A percentile compares a stretch with the other conserved stretches of the same genome.
Evolutionary conservation across 805 yeast species (phyloP).

Genomic region (Metschnikowia lachancei): DNA sequence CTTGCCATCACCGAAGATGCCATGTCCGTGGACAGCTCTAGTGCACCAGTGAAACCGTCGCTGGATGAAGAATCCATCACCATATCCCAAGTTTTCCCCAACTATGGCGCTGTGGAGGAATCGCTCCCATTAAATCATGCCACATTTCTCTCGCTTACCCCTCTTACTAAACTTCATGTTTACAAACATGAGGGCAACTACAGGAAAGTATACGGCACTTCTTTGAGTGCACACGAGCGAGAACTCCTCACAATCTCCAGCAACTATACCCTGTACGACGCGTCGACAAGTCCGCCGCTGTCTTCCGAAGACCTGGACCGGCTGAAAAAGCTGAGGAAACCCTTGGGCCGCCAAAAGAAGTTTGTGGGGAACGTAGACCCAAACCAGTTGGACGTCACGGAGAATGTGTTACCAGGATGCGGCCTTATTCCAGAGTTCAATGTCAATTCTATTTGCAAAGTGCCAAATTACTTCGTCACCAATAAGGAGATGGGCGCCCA

Average conservation of each 20-base stretch:
- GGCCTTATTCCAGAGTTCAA: slow-evolving; percentile 44
- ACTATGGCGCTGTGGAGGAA: slow-evolving; percentile 33
- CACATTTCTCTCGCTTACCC: slow-evolving; percentile 34
- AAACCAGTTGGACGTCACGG: slow-evolving; percentile 38
- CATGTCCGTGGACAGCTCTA: slow-evolving; percentile 11
- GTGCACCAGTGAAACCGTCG: slow-evolving; percentile 14
- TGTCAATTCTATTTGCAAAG: slow-evolving; percentile 39
- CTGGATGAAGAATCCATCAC: slow-evolving; percentile 32
- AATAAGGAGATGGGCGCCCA: slow-evolving; percentile 26
- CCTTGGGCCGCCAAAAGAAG: slow-evolving; percentile 32
- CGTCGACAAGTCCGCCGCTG: not conserved
- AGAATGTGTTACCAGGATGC: slow-evolving; percentile 42
- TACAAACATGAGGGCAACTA: slow-evolving; percentile 29
- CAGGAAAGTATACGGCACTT: slow-evolving; percentile 22
- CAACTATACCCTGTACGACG: slow-evolving; percentile 22
- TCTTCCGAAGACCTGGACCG: slow-evolving; percentile 11
- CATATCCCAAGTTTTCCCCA: slow-evolving; percentile 40
- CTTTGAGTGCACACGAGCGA: slow-evolving; percentile 34
- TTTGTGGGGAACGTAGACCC: slow-evolving; percentile 36
- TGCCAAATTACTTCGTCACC: slow-evolving; percentile 41
- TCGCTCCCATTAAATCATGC: slow-evolving; percentile 32
- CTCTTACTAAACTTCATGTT: slow-evolving; percentile 34
- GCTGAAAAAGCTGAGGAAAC: slow-evolving; percentile 8
- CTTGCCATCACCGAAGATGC: slow-evolving; percentile 12
- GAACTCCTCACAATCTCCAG: slow-evolving; percentile 32